A percentile compares a stretch with the other conserved stretches of the same genome.
Conservation (phyloP, 768 basidiomycete genomes). For the Hericium coralloides region DNA sequence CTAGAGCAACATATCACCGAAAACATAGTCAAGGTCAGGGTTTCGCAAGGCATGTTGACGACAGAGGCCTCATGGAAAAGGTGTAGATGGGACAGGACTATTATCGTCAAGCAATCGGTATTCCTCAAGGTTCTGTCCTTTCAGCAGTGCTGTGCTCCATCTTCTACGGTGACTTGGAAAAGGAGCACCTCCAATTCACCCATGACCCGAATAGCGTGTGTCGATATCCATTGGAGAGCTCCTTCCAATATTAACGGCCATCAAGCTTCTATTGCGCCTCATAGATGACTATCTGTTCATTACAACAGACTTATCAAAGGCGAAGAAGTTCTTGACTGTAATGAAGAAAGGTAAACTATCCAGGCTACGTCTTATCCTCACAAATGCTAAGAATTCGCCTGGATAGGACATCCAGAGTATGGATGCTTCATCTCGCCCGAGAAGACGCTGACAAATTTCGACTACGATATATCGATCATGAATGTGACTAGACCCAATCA, state of each 20-base stretch:
- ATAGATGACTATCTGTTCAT: constrained; percentile 95
- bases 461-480: constrained; percentile 42
- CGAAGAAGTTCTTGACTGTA: constrained; percentile 56
- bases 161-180: constrained; percentile 91
- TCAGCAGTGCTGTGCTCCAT: constrained; percentile 89
- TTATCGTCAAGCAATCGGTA: constrained; percentile 87
- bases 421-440: constrained; percentile 85
- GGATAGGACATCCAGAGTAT: constrained; percentile 81
- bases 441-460: constrained; percentile 88
- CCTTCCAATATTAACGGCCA: background rate
- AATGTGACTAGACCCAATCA: constrained; percentile 43
- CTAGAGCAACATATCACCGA: constrained; percentile 86
- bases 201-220: constrained; percentile 56
- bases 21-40: constrained; percentile 78
- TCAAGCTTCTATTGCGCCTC: constrained; percentile 71
- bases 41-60: background rate
- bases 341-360: constrained; percentile 61
- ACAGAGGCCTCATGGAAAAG: background rate
- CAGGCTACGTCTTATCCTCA: background rate
- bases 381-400: background rate
- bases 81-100: constrained; percentile 68
- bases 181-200: constrained; percentile 40
- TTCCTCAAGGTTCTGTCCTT: constrained; percentile 97
- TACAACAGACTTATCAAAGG: constrained; percentile 54
- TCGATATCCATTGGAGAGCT: background rate